Conservation (phyloP, 805 yeast genomes). For the Candida krabiensis region DNA sequence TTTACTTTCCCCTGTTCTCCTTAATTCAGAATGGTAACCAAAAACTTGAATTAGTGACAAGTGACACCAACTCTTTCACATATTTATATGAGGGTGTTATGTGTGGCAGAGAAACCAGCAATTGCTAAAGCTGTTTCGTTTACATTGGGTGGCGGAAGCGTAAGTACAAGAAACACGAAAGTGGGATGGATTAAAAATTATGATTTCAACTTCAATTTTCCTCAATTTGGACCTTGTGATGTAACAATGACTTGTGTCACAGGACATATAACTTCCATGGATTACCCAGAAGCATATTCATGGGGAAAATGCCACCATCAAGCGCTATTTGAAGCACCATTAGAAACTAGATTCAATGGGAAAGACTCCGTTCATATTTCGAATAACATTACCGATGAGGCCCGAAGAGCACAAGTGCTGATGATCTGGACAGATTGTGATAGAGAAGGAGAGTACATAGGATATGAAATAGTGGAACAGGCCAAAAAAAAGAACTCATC, state of each 20-base stretch:
- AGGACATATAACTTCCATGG: slow-evolving; percentile 76
- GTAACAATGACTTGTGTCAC: slow-evolving; percentile 90
- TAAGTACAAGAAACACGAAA: slow-evolving; percentile 45
- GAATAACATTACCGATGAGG: slow-evolving; percentile 66
- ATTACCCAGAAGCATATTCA: slow-evolving; percentile 59
- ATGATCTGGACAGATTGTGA: slow-evolving; percentile 99
- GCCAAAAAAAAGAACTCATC: slow-evolving; percentile 54
- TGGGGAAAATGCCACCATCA: slow-evolving; percentile 71
- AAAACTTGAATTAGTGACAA: too few relatives aligned
- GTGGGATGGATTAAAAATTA: slow-evolving; percentile 75
- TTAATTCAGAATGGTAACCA: too few relatives aligned
- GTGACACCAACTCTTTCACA: too few relatives aligned
- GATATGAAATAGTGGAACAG: slow-evolving; percentile 74
- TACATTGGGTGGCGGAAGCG: slow-evolving; percentile 73
- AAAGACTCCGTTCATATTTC: slow-evolving; percentile 47
- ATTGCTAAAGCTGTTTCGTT: slow-evolving; percentile 82
- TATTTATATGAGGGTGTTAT: slow-evolving; percentile 73
- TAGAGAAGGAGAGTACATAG: slow-evolving; percentile 93
- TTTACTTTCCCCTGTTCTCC: too few relatives aligned
- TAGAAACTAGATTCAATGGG: slow-evolving; percentile 37
- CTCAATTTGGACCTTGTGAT: slow-evolving; percentile 58
- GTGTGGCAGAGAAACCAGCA: slow-evolving; percentile 97
- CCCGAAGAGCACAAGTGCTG: slow-evolving; percentile 55
- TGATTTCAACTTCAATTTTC: slow-evolving; percentile 70
- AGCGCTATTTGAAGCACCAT: slow-evolving; percentile 69